phyloP scores from a whole-genome alignment of 805 yeast species.

The Blastobotrys attinorum region DNA sequence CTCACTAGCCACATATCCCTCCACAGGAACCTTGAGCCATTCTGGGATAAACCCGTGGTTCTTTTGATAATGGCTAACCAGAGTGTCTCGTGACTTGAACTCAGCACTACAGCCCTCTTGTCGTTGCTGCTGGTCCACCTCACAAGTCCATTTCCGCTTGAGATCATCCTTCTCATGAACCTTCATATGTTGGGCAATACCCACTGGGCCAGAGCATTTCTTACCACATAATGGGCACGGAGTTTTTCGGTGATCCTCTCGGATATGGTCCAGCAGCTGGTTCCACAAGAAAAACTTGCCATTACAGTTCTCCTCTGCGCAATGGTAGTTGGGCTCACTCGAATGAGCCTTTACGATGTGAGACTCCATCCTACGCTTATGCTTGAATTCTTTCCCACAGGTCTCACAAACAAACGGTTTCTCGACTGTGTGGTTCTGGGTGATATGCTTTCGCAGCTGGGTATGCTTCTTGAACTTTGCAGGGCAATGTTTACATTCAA shows the following conservation, averaged over 20 bases:
- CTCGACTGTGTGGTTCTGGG: constrained; percentile 49
- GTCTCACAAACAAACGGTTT: constrained; percentile 41
- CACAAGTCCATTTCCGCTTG: constrained; percentile 64
- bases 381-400: constrained; percentile 58
- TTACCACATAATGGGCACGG: constrained; percentile 59
- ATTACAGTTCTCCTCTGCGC: constrained; percentile 21
- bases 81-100: constrained; percentile 37
- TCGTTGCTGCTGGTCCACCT: constrained; percentile 41
- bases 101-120: constrained; percentile 18
- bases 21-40: constrained; percentile 1
- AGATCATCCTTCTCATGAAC: constrained; percentile 51
- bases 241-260: constrained; percentile 63
- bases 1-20: neutral
- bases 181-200: constrained; percentile 64
- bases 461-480: constrained; percentile 70
- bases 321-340: constrained; percentile 22
- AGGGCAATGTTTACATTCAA: constrained; percentile 53
- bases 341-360: constrained; percentile 64
- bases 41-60: constrained; percentile 35
- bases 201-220: constrained; percentile 64
- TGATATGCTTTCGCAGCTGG: constrained; percentile 63
- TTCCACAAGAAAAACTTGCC: constrained; percentile 20
- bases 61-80: constrained; percentile 48
- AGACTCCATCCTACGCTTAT: constrained; percentile 56
- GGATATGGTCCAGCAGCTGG: constrained; percentile 61